phyloP scores from a whole-genome alignment of 148 eudicot genomes.

The Camellia sinensis region DNA sequence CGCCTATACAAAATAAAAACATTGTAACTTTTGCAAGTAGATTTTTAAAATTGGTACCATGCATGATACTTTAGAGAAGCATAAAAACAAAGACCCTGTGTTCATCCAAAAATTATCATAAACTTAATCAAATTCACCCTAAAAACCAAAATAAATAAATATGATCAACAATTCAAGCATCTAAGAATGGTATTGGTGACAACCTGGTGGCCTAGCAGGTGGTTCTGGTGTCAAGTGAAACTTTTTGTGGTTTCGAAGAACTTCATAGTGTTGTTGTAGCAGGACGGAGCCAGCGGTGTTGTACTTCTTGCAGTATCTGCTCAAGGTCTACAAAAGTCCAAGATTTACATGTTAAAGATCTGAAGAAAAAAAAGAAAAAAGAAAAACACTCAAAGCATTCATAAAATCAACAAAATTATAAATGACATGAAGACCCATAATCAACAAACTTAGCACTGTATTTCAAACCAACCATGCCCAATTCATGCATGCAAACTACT shows the following conservation, averaged over 20 bases:
- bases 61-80: neutral
- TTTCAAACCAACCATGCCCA: too few species aligned
- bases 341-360: neutral
- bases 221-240: conserved; percentile 59
- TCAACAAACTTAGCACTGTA: too few species aligned
- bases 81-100: neutral
- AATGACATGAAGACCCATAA: too few species aligned
- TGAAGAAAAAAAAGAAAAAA: neutral
- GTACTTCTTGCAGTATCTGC: conserved; percentile 63
- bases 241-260: conserved; percentile 45
- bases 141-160: neutral
- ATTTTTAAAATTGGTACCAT: neutral
- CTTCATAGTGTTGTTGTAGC: conserved; percentile 74
- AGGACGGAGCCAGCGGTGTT: conserved; percentile 71
- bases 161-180: neutral
- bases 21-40: neutral
- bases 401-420: too few species aligned
- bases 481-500: too few species aligned
- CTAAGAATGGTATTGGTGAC: neutral
- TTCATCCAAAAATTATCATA: neutral
- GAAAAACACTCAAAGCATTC: too few species aligned
- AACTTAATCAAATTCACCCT: neutral
- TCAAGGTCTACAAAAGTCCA: conserved; percentile 38
- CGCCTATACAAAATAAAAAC: neutral
- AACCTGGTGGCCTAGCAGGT: conserved; percentile 56